Evolutionary conservation across 148 eudicot species (phyloP).

Genomic region (Nepenthes gracilis): DNA sequence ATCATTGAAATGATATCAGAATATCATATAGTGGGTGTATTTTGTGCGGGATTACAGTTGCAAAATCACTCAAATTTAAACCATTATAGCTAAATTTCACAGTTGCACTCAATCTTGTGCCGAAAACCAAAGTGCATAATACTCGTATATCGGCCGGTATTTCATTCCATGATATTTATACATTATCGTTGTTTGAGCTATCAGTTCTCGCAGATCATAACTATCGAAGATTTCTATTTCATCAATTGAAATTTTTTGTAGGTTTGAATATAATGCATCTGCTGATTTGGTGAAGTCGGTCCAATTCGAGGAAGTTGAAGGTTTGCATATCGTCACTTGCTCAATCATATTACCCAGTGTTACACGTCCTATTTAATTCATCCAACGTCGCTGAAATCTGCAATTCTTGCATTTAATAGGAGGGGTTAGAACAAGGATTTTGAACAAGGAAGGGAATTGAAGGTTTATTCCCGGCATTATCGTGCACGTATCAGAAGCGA

Average conservation of each 20-base stretch:
- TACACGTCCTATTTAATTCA: slow-evolving; percentile 1
- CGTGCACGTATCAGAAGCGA: not conserved
- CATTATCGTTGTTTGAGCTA: not conserved
- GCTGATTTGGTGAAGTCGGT: slow-evolving; percentile 83
- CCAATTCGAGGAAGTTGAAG: slow-evolving; percentile 81
- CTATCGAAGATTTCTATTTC: not conserved
- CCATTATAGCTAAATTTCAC: too few relatives aligned
- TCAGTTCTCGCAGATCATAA: not conserved
- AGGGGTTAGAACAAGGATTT: slow-evolving; percentile 67
- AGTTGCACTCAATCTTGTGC: too few relatives aligned
- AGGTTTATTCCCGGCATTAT: slow-evolving; percentile 2
- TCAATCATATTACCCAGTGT: not conserved
- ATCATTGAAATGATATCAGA: too few relatives aligned
- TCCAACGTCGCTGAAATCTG: slow-evolving; percentile 3
- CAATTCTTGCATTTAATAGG: slow-evolving; percentile 30
- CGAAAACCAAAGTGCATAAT: too few relatives aligned
- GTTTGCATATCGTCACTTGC: slow-evolving; percentile 20
- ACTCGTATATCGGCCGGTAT: too few relatives aligned
- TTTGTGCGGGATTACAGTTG: too few relatives aligned
- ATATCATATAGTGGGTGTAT: too few relatives aligned
- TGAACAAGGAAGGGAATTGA: slow-evolving; percentile 30
- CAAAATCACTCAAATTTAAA: too few relatives aligned
- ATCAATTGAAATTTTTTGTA: slow-evolving; percentile 13
- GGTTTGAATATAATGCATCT: slow-evolving; percentile 82
- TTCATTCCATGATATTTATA: too few relatives aligned